phyloP scores from a whole-genome alignment of 2,329 filamentous ascomycete species.

The Penicillium sp. region DNA sequence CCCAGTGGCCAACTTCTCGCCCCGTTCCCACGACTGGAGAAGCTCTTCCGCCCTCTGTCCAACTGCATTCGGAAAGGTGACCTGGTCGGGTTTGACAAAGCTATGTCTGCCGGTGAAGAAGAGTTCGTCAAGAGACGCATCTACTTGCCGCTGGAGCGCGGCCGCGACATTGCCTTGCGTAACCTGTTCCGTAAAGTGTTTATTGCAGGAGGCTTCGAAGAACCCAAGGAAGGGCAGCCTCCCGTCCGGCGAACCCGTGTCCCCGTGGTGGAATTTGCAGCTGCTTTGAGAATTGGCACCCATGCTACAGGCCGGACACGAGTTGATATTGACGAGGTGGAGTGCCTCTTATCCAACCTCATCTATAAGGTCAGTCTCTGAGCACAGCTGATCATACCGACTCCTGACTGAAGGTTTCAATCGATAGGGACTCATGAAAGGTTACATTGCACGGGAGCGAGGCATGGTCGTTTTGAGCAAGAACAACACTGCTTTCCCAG shows the following conservation, averaged over 20 bases:
- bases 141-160: slow-evolving; percentile 88
- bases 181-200: slow-evolving; percentile 93
- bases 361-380: slow-evolving; percentile 81
- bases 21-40: slow-evolving; percentile 69
- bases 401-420: slow-evolving; percentile 14
- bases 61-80: slow-evolving; percentile 76
- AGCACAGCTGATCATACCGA: neutral
- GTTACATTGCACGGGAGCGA: slow-evolving; percentile 88
- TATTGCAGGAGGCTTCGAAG: slow-evolving; percentile 73
- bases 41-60: slow-evolving; percentile 71
- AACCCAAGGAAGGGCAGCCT: slow-evolving; percentile 62
- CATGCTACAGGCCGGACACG: slow-evolving; percentile 47
- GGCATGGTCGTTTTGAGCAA: slow-evolving; percentile 91
- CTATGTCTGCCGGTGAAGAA: slow-evolving; percentile 75
- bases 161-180: slow-evolving; percentile 82
- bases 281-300: slow-evolving; percentile 71
- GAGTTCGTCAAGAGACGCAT: slow-evolving; percentile 90
- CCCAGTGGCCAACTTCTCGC: slow-evolving; percentile 67
- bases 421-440: slow-evolving; percentile 85
- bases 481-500: slow-evolving; percentile 77
- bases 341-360: slow-evolving; percentile 91
- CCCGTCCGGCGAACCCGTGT: slow-evolving; percentile 66
- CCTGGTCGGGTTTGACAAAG: slow-evolving; percentile 75
- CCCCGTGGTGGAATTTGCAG: slow-evolving; percentile 75
- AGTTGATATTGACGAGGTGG: slow-evolving; percentile 85